These are phyloP conservation scores for Yarrowia osloensis DNA, from an alignment of 805 yeast species.

Conservation along the genomic window DNA sequence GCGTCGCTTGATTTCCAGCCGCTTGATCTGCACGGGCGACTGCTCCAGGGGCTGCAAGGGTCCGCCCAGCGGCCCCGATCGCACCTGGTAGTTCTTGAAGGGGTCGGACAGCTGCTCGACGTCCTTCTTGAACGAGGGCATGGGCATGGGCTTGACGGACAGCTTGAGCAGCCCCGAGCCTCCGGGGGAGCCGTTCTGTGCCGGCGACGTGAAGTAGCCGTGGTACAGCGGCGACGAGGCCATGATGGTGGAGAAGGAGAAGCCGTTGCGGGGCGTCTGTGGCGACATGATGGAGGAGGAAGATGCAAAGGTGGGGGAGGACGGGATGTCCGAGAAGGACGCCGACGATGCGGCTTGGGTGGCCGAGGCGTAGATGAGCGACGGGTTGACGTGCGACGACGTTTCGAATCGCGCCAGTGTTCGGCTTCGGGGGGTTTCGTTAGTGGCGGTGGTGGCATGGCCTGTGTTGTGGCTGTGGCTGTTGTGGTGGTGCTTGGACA, in stretches of 20 bases:
- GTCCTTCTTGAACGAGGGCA: slow-evolving; percentile 14
- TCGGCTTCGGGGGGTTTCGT: slow-evolving; percentile 23
- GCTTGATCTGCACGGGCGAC: slow-evolving; percentile 25
- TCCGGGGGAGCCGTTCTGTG: slow-evolving; percentile 7
- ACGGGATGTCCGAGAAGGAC: background rate
- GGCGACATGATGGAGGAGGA: slow-evolving; percentile 23
- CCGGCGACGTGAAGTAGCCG: slow-evolving; percentile 35
- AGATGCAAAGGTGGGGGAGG: slow-evolving; percentile 29
- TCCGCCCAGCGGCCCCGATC: background rate
- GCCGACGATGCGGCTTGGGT: background rate
- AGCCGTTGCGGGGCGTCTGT: slow-evolving; percentile 33
- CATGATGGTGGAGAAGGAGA: slow-evolving; percentile 35
- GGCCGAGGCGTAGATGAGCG: slow-evolving; percentile 18
- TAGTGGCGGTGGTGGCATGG: background rate
- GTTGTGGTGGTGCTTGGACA: background rate
- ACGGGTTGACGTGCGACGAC: slow-evolving; percentile 25
- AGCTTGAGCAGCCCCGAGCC: slow-evolving; percentile 8
- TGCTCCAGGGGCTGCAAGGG: slow-evolving; percentile 14
- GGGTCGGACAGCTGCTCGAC: slow-evolving; percentile 7
- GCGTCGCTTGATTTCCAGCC: slow-evolving; percentile 18
- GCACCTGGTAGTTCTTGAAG: slow-evolving; percentile 4
- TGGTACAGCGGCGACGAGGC: slow-evolving; percentile 36
- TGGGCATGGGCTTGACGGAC: slow-evolving; percentile 26
- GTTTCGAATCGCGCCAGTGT: slow-evolving; percentile 16
- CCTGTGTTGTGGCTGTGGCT: background rate